Conservation (phyloP, 2,329 filamentous ascomycete genomes). For the Pseudogymnoascus sp. region DNA sequence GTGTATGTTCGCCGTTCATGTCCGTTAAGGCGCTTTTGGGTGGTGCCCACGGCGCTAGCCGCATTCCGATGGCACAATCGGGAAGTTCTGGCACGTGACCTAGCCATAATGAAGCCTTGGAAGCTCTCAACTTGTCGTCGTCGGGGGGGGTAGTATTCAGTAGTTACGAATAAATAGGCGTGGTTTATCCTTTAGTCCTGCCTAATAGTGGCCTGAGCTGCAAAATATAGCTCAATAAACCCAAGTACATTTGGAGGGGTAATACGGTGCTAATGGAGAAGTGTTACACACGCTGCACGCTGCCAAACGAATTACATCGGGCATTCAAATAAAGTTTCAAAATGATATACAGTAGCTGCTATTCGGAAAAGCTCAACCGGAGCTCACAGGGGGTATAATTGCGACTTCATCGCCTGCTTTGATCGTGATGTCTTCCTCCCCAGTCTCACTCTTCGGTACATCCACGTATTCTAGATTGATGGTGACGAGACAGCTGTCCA, state of each 20-base stretch:
- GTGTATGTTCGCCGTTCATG: conserved; percentile 7
- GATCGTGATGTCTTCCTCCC: conserved; percentile 42
- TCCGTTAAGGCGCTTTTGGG: conserved; percentile 4
- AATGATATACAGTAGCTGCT: neutral
- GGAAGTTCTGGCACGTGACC: neutral
- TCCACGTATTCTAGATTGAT: conserved; percentile 78
- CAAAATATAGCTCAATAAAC: neutral
- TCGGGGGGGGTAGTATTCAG: neutral
- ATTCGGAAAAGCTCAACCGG: conserved; percentile 46
- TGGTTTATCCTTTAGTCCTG: neutral
- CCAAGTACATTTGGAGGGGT: neutral
- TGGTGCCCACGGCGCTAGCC: neutral
- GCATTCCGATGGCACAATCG: neutral
- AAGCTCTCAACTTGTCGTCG: neutral
- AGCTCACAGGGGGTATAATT: conserved; percentile 82
- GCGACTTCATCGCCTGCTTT: conserved; percentile 73
- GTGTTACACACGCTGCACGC: neutral
- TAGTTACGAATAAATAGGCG: neutral
- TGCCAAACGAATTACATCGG: neutral
- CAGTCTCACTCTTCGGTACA: conserved; percentile 37
- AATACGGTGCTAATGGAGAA: neutral
- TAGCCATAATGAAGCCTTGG: neutral
- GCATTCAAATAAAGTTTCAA: neutral
- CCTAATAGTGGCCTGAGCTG: neutral
- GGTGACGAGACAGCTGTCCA: conserved; percentile 67